Percentiles rank a stretch among this genome's conserved stretches.
Evolutionary conservation across 75 land plant genomes (phyloP).

Genomic region (Pinus taeda): DNA sequence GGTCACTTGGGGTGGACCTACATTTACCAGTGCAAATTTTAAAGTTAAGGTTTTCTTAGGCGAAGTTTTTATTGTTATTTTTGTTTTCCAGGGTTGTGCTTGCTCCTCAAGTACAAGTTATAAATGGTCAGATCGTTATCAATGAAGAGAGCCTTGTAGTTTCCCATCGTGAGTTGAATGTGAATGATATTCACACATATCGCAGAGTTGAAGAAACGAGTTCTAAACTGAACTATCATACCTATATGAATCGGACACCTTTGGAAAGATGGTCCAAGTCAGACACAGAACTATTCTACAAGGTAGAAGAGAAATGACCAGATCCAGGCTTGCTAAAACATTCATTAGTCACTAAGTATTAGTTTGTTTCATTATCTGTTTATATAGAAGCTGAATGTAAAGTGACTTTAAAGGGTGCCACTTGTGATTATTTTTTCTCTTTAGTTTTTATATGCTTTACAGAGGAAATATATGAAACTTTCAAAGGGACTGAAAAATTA

Average conservation of each 20-base stretch:
- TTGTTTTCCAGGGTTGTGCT: conserved; percentile 5
- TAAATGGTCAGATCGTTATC: conserved; percentile 36
- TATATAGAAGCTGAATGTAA: background rate
- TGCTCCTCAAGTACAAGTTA: conserved; percentile 35
- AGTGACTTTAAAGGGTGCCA: background rate
- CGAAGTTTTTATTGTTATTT: background rate
- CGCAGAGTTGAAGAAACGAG: conserved; percentile 37
- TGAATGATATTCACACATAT: conserved; percentile 25
- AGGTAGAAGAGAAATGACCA: conserved; percentile 39
- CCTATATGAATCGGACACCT: conserved; percentile 57
- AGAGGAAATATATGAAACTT: conserved; percentile 10
- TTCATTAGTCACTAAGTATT: background rate
- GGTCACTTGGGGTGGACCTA: no score
- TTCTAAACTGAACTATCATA: conserved; percentile 70
- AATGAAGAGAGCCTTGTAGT: conserved; percentile 32
- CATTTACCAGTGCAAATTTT: no score
- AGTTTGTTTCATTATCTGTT: background rate
- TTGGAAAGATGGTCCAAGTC: conserved; percentile 58
- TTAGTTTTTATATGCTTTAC: background rate
- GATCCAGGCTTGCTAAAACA: background rate
- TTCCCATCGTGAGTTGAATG: conserved; percentile 14
- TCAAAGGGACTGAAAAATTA: background rate
- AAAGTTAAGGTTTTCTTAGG: background rate
- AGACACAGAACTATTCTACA: conserved; percentile 85
- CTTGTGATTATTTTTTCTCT: background rate